Conservation (phyloP, 805 yeast species). For the Metschnikowia arizonensis region DNA sequence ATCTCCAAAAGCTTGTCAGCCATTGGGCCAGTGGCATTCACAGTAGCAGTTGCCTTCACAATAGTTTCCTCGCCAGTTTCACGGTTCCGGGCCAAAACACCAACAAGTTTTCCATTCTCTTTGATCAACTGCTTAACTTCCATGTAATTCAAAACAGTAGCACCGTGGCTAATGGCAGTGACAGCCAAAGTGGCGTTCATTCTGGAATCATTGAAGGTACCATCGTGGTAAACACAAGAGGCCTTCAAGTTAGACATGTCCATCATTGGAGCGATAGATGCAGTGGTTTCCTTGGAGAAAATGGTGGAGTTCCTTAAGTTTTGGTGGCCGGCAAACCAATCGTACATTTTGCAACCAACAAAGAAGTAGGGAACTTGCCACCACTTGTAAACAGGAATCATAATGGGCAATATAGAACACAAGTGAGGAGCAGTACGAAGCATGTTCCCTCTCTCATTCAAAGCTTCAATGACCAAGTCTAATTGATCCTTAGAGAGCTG, state of each 20-base stretch:
- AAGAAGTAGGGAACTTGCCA: constrained; percentile 96
- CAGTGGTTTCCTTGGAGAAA: constrained; percentile 60
- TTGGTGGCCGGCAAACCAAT: constrained; percentile 85
- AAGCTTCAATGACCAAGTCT: constrained; percentile 83
- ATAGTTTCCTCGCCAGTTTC: constrained; percentile 61
- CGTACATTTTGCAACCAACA: constrained; percentile 87
- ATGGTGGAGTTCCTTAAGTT: constrained; percentile 76
- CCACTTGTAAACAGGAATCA: constrained; percentile 93
- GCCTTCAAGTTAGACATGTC: constrained; percentile 78
- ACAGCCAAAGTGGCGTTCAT: constrained; percentile 82
- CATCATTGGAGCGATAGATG: constrained; percentile 80
- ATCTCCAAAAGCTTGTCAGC: constrained; percentile 80
- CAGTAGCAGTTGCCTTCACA: constrained; percentile 67
- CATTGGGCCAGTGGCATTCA: constrained; percentile 94
- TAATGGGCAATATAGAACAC: constrained; percentile 78
- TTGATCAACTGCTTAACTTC: constrained; percentile 75
- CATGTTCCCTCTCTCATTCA: constrained; percentile 82
- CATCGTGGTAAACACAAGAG: constrained; percentile 91
- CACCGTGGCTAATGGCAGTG: constrained; percentile 83
- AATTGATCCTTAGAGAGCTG: constrained; percentile 86
- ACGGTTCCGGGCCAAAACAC: constrained; percentile 71
- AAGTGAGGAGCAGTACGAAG: constrained; percentile 90
- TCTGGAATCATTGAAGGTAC: constrained; percentile 88
- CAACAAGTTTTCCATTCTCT: constrained; percentile 59
- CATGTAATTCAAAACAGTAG: constrained; percentile 82